A percentile compares a stretch with the other conserved stretches of the same genome.
Evolutionary conservation across 2,329 filamentous ascomycete genomes (phyloP).

Genomic region (Penicillium psychrosexuale): DNA sequence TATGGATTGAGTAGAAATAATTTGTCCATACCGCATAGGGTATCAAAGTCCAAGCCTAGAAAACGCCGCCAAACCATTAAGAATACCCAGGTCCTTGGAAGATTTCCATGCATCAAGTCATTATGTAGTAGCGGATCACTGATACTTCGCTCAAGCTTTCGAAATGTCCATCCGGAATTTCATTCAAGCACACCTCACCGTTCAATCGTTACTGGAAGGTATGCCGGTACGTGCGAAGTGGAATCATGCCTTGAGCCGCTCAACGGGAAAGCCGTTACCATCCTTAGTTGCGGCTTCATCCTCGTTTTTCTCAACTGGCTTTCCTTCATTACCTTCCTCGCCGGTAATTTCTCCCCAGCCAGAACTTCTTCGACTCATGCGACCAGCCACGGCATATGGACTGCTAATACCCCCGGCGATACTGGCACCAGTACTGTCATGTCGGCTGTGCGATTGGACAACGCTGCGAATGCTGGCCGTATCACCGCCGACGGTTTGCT

Average conservation of each 20-base stretch:
- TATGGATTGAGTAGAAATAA: constrained; percentile 11
- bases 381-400: constrained; percentile 52
- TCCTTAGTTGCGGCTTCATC: constrained; percentile 38
- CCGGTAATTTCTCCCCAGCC: constrained; percentile 46
- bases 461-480: constrained; percentile 77
- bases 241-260: constrained; percentile 12
- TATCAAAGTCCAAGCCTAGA: constrained; percentile 21
- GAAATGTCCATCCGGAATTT: constrained; percentile 15
- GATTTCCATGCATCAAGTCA: constrained; percentile 21
- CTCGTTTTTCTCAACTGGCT: constrained; percentile 17
- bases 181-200: constrained; percentile 13
- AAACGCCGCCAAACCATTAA: constrained; percentile 14
- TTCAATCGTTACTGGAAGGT: neutral
- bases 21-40: constrained; percentile 19
- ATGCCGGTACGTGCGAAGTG: neutral
- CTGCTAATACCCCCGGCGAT: constrained; percentile 59
- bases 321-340: constrained; percentile 36
- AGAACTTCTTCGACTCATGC: constrained; percentile 44
- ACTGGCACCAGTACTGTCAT: constrained; percentile 78
- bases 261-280: constrained; percentile 10
- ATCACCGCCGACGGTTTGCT: constrained; percentile 55
- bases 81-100: constrained; percentile 9
- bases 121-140: constrained; percentile 17
- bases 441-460: constrained; percentile 69
- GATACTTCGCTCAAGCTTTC: constrained; percentile 2